A percentile compares a stretch with the other conserved stretches of the same genome.
These are phyloP conservation scores for Rubia yunnanensis DNA, from an alignment of 257 asterid genomes.

Conservation along the genomic window DNA sequence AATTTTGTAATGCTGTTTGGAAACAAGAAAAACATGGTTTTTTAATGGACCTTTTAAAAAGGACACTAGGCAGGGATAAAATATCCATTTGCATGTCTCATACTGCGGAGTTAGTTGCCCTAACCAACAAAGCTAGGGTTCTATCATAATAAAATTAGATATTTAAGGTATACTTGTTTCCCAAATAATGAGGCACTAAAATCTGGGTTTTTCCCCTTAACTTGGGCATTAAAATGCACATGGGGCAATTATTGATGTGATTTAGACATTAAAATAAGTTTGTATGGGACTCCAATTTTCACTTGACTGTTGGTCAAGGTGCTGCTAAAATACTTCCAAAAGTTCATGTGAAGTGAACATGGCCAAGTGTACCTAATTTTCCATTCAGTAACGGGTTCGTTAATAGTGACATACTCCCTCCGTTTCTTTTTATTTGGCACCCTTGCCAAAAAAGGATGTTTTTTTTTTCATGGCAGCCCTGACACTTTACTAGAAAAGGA, in stretches of 20 bases:
- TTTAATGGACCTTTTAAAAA: too few species aligned
- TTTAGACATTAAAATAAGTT: neutral
- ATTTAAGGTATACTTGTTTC: neutral
- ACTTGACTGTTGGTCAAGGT: neutral
- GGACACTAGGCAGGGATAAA: too few species aligned
- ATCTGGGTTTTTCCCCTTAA: neutral
- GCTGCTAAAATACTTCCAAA: neutral
- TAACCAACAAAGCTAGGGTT: neutral
- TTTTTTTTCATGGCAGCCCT: too few species aligned
- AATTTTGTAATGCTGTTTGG: too few species aligned
- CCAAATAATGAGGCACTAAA: neutral
- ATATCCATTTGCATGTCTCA: neutral
- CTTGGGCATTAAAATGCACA: neutral
- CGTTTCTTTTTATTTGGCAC: too few species aligned
- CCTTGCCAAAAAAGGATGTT: too few species aligned
- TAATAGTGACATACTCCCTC: too few species aligned
- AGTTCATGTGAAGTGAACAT: conserved; percentile 4
- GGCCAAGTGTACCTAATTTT: neutral
- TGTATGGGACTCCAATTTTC: neutral
- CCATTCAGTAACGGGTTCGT: too few species aligned
- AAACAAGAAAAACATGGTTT: too few species aligned
- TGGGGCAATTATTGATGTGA: neutral
- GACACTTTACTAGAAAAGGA: too few species aligned
- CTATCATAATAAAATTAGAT: neutral
- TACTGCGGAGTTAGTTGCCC: neutral